These are phyloP conservation scores for Alternaria solani DNA, from an alignment of 2,329 filamentous ascomycete species.

Conservation along the genomic window DNA sequence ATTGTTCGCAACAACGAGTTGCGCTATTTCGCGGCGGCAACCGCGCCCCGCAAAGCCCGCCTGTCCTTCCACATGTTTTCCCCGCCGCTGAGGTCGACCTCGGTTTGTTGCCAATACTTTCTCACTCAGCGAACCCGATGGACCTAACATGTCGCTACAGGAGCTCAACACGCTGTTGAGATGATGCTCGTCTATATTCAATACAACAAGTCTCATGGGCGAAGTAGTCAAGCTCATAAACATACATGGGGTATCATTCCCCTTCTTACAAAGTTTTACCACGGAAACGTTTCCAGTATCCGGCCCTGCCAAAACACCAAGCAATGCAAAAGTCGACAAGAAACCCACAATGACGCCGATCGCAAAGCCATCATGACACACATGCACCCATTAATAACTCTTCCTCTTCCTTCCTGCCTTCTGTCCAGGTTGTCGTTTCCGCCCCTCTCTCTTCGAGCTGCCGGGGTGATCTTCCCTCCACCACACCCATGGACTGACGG, in stretches of 20 bases:
- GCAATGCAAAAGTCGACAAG: slow-evolving; percentile 3
- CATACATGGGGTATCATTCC: slow-evolving; percentile 8
- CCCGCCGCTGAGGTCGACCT: not conserved
- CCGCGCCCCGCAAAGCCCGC: not conserved
- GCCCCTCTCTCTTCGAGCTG: slow-evolving; percentile 15
- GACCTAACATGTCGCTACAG: not conserved
- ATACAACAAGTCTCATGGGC: not conserved
- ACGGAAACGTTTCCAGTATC: not conserved
- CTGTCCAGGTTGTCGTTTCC: slow-evolving; percentile 22
- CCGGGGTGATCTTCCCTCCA: slow-evolving; percentile 18
- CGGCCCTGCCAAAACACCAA: slow-evolving; percentile 4
- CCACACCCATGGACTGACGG: not conserved
- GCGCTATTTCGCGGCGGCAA: not conserved
- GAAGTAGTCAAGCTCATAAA: not conserved
- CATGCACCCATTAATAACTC: not conserved
- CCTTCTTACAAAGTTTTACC: slow-evolving; percentile 2
- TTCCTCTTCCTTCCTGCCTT: slow-evolving; percentile 21
- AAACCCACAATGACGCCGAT: not conserved
- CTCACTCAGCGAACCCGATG: not conserved
- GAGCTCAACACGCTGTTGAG: not conserved
- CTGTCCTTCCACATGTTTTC: not conserved
- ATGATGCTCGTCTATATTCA: not conserved
- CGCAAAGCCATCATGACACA: not conserved
- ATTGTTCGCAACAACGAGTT: not conserved
- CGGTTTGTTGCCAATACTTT: not conserved